Conservation (phyloP, 2,329 filamentous ascomycete species). For the Alternaria incomplexa region DNA sequence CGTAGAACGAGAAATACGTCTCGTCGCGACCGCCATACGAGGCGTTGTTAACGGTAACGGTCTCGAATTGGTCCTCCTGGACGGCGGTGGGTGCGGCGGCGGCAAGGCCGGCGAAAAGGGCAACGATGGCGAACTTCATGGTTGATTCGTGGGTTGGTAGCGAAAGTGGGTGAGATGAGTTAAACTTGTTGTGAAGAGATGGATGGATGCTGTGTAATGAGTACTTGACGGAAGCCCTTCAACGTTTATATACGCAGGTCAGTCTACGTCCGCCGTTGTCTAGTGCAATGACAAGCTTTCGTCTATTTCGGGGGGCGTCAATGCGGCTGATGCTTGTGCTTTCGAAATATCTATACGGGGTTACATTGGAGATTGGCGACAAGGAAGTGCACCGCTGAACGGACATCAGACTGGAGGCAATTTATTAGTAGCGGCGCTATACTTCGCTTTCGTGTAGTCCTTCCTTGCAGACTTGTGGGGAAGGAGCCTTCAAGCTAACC, state of each 20-base stretch:
- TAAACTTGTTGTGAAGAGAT: neutral
- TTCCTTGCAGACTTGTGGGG: neutral
- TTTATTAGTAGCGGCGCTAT: neutral
- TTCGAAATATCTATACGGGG: neutral
- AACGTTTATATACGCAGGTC: neutral
- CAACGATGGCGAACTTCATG: neutral
- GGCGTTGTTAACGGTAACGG: neutral
- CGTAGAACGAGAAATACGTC: neutral
- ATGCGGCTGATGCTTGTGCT: neutral
- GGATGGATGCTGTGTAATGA: neutral
- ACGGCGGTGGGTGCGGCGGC: neutral
- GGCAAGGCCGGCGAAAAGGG: slow-evolving; percentile 3
- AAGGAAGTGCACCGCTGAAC: neutral
- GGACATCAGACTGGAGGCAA: neutral
- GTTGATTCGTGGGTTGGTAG: neutral
- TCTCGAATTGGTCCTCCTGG: neutral
- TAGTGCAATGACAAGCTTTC: neutral
- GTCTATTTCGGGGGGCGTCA: neutral
- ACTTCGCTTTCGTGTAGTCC: neutral
- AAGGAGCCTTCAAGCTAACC: neutral
- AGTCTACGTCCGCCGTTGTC: neutral
- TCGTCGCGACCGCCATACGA: neutral
- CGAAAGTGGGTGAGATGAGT: neutral
- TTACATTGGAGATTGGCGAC: neutral
- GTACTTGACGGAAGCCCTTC: neutral